Conservation (phyloP, 2,329 filamentous ascomycete genomes). For the Aspergillus sojae region DNA sequence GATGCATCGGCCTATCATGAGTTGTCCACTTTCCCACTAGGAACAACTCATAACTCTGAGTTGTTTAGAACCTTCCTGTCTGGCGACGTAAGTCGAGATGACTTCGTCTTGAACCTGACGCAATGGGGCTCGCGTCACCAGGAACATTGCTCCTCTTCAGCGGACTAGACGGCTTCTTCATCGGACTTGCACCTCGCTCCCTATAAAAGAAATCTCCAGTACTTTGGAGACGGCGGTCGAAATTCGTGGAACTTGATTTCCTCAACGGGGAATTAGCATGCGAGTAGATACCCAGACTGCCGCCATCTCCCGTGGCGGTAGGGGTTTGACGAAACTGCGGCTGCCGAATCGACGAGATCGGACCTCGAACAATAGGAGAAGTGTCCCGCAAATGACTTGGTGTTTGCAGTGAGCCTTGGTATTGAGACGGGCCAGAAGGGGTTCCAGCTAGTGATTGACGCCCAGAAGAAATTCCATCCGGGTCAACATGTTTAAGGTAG, state of each 20-base stretch:
- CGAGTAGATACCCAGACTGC: constrained; percentile 76
- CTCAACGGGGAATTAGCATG: constrained; percentile 82
- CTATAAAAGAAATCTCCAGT: constrained; percentile 41
- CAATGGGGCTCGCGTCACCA: constrained; percentile 35
- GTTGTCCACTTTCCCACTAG: constrained; percentile 5
- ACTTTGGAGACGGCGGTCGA: constrained; percentile 44
- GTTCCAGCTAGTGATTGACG: constrained; percentile 45
- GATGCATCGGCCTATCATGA: constrained; percentile 8
- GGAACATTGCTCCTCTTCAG: constrained; percentile 48
- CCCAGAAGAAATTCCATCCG: constrained; percentile 54
- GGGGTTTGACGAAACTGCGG: constrained; percentile 55
- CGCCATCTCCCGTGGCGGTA: constrained; percentile 61
- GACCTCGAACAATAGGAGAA: constrained; percentile 47
- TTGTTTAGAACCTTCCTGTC: constrained; percentile 31
- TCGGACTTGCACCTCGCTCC: constrained; percentile 39
- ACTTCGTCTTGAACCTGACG: constrained; percentile 37
- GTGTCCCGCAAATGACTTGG: constrained; percentile 52
- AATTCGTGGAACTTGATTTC: constrained; percentile 69
- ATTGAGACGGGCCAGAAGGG: constrained; percentile 44
- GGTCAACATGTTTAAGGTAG: constrained; percentile 72
- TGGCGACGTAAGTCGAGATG: constrained; percentile 33
- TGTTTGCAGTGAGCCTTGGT: constrained; percentile 38
- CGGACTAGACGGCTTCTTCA: constrained; percentile 44
- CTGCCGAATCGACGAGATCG: constrained; percentile 53
- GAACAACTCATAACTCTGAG: constrained; percentile 1